These are phyloP conservation scores for Alternaria burnsii DNA, from an alignment of 2,329 filamentous ascomycete genomes.

Conservation along the genomic window DNA sequence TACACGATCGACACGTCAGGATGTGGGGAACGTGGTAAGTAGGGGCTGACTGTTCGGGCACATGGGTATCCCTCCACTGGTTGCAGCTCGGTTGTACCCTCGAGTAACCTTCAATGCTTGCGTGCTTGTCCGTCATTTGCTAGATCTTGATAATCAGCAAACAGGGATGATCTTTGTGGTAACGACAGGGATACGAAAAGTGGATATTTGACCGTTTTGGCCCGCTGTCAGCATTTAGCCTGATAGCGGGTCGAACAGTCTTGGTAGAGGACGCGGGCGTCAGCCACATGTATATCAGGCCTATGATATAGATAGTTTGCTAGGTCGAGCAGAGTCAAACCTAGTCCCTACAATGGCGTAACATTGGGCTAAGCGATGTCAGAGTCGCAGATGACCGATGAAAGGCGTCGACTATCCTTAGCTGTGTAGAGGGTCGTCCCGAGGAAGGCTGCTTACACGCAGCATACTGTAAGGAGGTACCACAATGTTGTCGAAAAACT, in stretches of 20 bases:
- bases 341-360: slow-evolving; percentile 22
- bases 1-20: slow-evolving; percentile 39
- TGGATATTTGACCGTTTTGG: slow-evolving; percentile 33
- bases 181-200: slow-evolving; percentile 27
- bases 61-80: slow-evolving; percentile 30
- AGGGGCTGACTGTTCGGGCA: slow-evolving; percentile 23
- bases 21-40: slow-evolving; percentile 43
- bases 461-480: slow-evolving; percentile 13
- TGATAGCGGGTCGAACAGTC: slow-evolving; percentile 29
- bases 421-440: slow-evolving; percentile 37
- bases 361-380: slow-evolving; percentile 23
- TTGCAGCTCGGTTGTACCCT: slow-evolving; percentile 34
- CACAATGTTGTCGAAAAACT: not conserved
- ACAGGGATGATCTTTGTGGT: slow-evolving; percentile 25
- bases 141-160: slow-evolving; percentile 22
- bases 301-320: slow-evolving; percentile 28
- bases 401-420: slow-evolving; percentile 18
- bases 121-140: slow-evolving; percentile 31
- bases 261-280: slow-evolving; percentile 29
- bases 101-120: slow-evolving; percentile 31
- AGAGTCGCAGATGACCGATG: slow-evolving; percentile 14
- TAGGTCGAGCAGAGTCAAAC: slow-evolving; percentile 24
- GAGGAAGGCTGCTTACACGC: slow-evolving; percentile 38
- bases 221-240: slow-evolving; percentile 32
- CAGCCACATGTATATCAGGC: slow-evolving; percentile 35